phyloP scores from a whole-genome alignment of 2,329 filamentous ascomycete species.

The Fusarium humuli region DNA sequence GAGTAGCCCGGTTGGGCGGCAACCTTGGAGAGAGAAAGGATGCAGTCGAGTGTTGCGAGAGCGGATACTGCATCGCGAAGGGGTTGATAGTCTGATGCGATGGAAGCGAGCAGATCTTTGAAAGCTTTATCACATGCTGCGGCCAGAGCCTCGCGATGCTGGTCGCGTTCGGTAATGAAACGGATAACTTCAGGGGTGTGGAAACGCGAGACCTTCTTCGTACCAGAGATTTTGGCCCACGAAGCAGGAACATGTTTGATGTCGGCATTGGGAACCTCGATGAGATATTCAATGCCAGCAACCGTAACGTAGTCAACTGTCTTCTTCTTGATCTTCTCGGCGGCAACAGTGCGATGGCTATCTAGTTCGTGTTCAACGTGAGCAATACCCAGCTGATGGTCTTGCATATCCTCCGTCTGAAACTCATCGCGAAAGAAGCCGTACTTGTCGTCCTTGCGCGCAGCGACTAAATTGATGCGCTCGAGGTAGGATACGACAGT shows the following conservation, averaged over 20 bases:
- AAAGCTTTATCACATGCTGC: conserved; percentile 92
- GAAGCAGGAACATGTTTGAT: conserved; percentile 91
- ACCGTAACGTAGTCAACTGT: conserved; percentile 83
- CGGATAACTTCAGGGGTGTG: conserved; percentile 91
- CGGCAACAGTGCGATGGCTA: conserved; percentile 77
- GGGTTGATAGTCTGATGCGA: conserved; percentile 86
- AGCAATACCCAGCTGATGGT: conserved; percentile 91
- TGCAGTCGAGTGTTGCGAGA: conserved; percentile 88
- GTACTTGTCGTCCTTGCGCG: conserved; percentile 91
- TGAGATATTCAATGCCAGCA: conserved; percentile 91
- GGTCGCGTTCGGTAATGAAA: conserved; percentile 87
- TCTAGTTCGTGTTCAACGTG: conserved; percentile 90
- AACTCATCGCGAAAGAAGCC: conserved; percentile 88
- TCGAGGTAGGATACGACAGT: conserved; percentile 81
- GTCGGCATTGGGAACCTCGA: conserved; percentile 86
- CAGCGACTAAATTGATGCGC: conserved; percentile 85
- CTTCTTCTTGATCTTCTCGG: conserved; percentile 77
- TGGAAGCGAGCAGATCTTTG: conserved; percentile 73
- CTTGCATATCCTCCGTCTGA: conserved; percentile 88
- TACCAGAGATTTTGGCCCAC: conserved; percentile 95
- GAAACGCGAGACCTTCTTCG: conserved; percentile 91
- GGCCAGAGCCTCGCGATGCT: conserved; percentile 92
- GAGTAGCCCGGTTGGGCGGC: conserved; percentile 89
- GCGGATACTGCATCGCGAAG: conserved; percentile 89
- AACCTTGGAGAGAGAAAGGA: conserved; percentile 86